A percentile compares a stretch with the other conserved stretches of the same genome.
These are phyloP conservation scores for Leptomonas pyrrhocoris DNA, from an alignment of 208 protist species.

Conservation along the genomic window DNA sequence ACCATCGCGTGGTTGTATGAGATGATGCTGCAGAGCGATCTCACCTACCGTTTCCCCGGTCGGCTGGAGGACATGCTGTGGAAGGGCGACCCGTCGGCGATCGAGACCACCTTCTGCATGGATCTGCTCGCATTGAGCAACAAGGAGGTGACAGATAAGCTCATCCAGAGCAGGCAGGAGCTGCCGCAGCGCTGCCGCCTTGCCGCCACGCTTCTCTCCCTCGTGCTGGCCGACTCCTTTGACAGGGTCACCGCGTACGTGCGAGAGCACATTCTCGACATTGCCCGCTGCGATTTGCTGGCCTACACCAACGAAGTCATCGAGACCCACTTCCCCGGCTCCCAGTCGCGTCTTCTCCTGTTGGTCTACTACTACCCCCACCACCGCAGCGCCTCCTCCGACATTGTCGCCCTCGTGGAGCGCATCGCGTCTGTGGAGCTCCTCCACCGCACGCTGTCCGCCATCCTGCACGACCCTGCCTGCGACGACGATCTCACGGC, in stretches of 20 bases:
- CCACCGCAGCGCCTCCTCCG: constrained; percentile 28
- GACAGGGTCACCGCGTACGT: constrained; percentile 46
- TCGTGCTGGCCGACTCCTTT: constrained; percentile 30
- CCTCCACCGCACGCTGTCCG: constrained; percentile 37
- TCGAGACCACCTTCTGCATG: constrained; percentile 53
- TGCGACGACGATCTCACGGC: constrained; percentile 39
- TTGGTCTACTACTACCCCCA: constrained; percentile 55
- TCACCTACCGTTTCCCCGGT: constrained; percentile 25
- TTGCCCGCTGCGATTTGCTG: constrained; percentile 43
- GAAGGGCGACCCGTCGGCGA: constrained; percentile 32
- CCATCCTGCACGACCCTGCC: constrained; percentile 37
- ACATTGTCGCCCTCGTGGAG: constrained; percentile 40
- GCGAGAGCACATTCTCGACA: constrained; percentile 46
- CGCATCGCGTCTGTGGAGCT: constrained; percentile 24
- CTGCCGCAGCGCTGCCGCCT: constrained; percentile 52
- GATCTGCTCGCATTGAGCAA: constrained; percentile 35
- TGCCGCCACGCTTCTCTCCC: constrained; percentile 39
- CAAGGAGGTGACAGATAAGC: constrained; percentile 25
- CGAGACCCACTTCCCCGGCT: constrained; percentile 44
- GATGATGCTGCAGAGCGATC: constrained; percentile 37
- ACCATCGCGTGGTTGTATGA: constrained; percentile 64
- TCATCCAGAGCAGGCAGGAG: constrained; percentile 32
- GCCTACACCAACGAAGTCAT: constrained; percentile 47
- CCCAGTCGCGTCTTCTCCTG: constrained; percentile 44
- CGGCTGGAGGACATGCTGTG: constrained; percentile 48